These are phyloP conservation scores for Pseudonectria buxi DNA, from an alignment of 2,329 filamentous ascomycete species.

Conservation along the genomic window DNA sequence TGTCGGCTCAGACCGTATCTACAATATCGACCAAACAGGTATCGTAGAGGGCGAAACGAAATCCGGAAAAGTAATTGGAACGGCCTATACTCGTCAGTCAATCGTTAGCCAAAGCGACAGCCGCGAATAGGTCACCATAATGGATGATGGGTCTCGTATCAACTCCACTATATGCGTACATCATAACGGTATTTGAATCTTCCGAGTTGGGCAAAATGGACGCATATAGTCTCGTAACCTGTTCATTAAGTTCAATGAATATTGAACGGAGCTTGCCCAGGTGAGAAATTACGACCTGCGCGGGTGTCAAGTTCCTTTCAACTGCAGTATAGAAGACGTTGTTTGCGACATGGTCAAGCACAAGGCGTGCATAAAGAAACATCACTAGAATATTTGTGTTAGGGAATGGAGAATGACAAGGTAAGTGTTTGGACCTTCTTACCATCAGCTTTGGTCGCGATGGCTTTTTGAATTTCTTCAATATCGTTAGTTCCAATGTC, in stretches of 20 bases:
- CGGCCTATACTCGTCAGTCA: too few relatives aligned
- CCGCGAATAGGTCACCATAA: too few relatives aligned
- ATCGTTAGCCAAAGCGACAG: too few relatives aligned
- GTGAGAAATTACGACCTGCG: too few relatives aligned
- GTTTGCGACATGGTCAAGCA: slow-evolving; percentile 10
- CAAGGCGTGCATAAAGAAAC: slow-evolving; percentile 14
- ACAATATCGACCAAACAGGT: neutral
- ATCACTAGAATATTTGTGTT: slow-evolving; percentile 3
- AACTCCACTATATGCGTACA: too few relatives aligned
- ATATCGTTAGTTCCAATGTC: neutral
- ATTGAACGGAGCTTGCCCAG: too few relatives aligned
- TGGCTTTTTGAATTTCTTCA: neutral
- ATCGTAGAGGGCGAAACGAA: neutral
- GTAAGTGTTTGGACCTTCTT: neutral
- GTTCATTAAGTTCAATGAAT: too few relatives aligned
- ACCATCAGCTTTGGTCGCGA: slow-evolving; percentile 9
- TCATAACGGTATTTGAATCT: too few relatives aligned
- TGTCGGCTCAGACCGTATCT: neutral
- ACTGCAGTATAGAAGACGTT: slow-evolving; percentile 7
- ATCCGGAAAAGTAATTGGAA: neutral
- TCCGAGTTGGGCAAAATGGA: too few relatives aligned
- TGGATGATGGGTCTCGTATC: too few relatives aligned
- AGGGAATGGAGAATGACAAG: rapidly evolving
- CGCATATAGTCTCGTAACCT: too few relatives aligned
- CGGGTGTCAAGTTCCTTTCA: too few relatives aligned